Percentiles rank a stretch among this genome's conserved stretches.
These are phyloP conservation scores for Phytophthora aleatoria DNA, from an alignment of 352 stramenopile genomes.

Conservation along the genomic window DNA sequence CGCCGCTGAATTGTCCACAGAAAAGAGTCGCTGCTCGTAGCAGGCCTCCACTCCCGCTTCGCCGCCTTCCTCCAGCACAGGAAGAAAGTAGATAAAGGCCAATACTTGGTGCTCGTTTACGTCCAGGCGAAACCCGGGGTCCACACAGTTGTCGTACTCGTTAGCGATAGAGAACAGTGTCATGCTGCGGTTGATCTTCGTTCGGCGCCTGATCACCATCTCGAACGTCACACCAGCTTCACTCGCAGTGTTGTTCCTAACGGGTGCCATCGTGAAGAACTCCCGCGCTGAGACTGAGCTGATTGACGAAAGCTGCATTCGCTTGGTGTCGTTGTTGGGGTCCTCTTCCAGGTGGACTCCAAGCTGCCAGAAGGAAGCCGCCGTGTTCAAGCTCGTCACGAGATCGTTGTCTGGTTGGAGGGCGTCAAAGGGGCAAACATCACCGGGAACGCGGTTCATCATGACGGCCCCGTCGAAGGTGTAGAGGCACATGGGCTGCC, in stretches of 20 bases:
- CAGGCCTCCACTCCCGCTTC: conserved; percentile 43
- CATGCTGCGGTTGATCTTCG: conserved; percentile 50
- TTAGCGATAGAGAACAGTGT: conserved; percentile 78
- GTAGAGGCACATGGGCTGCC: conserved; percentile 47
- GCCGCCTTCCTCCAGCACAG: conserved; percentile 37
- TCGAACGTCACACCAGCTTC: conserved; percentile 67
- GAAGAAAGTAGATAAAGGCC: conserved; percentile 69
- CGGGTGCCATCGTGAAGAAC: conserved; percentile 49
- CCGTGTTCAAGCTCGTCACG: conserved; percentile 47
- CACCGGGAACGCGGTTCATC: conserved; percentile 21
- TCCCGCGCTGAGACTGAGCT: conserved; percentile 52
- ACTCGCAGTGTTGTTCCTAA: conserved; percentile 12
- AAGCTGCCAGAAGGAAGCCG: conserved; percentile 40
- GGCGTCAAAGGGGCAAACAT: conserved; percentile 63
- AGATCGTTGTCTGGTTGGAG: conserved; percentile 55
- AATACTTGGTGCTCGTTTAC: conserved; percentile 59
- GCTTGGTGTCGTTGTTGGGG: conserved; percentile 32
- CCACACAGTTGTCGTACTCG: conserved; percentile 59
- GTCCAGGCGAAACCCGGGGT: conserved; percentile 73
- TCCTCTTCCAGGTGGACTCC: conserved; percentile 47
- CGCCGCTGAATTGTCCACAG: conserved; percentile 22
- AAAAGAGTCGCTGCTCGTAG: conserved; percentile 62
- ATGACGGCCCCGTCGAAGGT: conserved; percentile 26
- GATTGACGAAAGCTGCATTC: conserved; percentile 57
- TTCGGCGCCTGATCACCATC: conserved; percentile 54